Percentiles rank a stretch among this genome's conserved stretches.
Conservation (phyloP, 2,329 filamentous ascomycete genomes). For the Fusarium nematophilum region DNA sequence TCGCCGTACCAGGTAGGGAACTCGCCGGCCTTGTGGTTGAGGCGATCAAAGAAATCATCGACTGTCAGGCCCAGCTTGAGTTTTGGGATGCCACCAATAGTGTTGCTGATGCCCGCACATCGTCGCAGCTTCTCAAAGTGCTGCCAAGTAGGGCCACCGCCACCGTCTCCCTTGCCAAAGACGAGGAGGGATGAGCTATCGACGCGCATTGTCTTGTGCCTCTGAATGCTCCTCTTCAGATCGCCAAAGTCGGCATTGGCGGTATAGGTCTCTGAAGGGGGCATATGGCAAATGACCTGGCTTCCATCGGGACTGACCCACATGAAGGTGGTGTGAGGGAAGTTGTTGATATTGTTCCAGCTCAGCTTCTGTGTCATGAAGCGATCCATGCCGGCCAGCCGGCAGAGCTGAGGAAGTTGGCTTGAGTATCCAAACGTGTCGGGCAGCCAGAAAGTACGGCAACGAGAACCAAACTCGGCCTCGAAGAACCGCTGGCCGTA, state of each 20-base stretch:
- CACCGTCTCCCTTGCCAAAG: constrained; percentile 96
- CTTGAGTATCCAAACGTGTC: constrained; percentile 98
- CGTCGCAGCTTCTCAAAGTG: constrained; percentile 95
- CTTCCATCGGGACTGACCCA: constrained; percentile 97
- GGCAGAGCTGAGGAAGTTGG: constrained; percentile 92
- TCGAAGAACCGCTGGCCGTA: constrained; percentile 97
- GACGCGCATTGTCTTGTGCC: constrained; percentile 96
- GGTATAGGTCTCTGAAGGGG: constrained; percentile 94
- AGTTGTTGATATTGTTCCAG: constrained; percentile 99
- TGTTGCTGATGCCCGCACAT: constrained; percentile 91
- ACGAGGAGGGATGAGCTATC: constrained; percentile 91
- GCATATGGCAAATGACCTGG: constrained; percentile 98
- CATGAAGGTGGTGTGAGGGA: constrained; percentile 98
- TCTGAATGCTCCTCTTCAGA: constrained; percentile 85
- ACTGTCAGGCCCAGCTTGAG: constrained; percentile 91
- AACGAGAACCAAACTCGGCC: constrained; percentile 88
- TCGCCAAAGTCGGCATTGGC: constrained; percentile 95
- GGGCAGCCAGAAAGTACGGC: constrained; percentile 94
- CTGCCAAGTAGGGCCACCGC: constrained; percentile 92
- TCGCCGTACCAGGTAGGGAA: constrained; percentile 98
- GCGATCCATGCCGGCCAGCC: constrained; percentile 92
- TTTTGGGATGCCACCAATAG: constrained; percentile 80
- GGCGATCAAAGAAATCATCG: constrained; percentile 90
- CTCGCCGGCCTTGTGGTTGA: constrained; percentile 82
- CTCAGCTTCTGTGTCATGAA: constrained; percentile 99